A percentile compares a stretch with the other conserved stretches of the same genome.
Conservation (phyloP, 345 rosid genomes). For the Eucalyptus erythrocorys region DNA sequence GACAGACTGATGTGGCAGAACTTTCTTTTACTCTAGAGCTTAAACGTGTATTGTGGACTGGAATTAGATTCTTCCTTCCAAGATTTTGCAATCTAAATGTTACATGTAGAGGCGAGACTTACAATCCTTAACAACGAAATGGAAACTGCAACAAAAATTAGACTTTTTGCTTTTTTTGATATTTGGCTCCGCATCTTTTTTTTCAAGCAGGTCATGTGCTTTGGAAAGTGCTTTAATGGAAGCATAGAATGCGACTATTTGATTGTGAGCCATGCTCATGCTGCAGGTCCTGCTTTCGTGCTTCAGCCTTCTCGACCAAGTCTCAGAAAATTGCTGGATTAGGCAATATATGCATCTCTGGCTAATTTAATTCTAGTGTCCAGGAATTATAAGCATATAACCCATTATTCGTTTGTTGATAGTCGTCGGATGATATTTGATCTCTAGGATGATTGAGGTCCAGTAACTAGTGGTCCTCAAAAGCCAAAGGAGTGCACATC, state of each 20-base stretch:
- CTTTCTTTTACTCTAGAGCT: background rate
- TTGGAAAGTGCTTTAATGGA: background rate
- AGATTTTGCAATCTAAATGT: background rate
- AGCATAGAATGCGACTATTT: background rate
- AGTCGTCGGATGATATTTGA: background rate
- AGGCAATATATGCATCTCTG: background rate
- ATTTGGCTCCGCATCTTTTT: background rate
- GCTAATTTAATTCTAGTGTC: background rate
- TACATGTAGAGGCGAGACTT: background rate
- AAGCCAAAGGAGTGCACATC: background rate
- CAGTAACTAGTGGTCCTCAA: background rate
- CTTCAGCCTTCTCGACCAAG: background rate
- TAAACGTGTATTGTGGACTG: background rate
- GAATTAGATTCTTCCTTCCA: background rate
- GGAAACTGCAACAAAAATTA: background rate
- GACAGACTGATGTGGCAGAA: background rate
- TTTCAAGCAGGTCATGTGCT: background rate
- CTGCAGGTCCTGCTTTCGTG: background rate
- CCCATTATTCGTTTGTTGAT: background rate
- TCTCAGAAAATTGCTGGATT: background rate
- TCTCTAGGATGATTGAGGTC: background rate
- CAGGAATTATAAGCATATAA: background rate
- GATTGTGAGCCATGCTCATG: background rate
- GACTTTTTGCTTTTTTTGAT: background rate
- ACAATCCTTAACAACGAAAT: background rate